phyloP scores from a whole-genome alignment of 371 early-diverging fungal species.

The Mucor saturninus region DNA sequence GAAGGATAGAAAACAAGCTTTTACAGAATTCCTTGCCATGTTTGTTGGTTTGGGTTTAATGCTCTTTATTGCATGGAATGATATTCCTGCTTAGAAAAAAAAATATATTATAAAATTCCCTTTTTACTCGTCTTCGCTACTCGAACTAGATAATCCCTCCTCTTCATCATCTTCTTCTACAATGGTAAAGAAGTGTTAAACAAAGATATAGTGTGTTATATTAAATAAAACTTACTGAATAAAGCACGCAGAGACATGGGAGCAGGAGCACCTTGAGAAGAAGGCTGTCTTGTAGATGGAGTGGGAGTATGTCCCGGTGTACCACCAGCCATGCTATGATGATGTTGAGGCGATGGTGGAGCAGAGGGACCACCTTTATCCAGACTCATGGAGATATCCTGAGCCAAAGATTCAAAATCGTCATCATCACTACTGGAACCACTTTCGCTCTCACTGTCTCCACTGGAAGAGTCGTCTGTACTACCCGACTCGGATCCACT shows the following conservation, averaged over 20 bases:
- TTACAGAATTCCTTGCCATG: slow-evolving; percentile 65
- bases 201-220: neutral
- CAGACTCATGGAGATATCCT: slow-evolving; percentile 29
- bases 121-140: slow-evolving; percentile 11
- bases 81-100: slow-evolving; percentile 22
- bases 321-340: neutral
- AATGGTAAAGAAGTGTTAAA: neutral
- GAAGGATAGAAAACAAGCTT: slow-evolving; percentile 57
- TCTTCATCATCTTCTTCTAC: slow-evolving; percentile 28
- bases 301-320: slow-evolving; percentile 11
- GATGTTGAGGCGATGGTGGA: slow-evolving; percentile 21
- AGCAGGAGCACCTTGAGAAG: neutral
- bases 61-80: slow-evolving; percentile 69
- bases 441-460: slow-evolving; percentile 26
- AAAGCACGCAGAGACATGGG: slow-evolving; percentile 31
- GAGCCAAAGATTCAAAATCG: slow-evolving; percentile 31
- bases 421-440: slow-evolving; percentile 27
- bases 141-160: slow-evolving; percentile 21
- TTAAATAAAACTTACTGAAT: slow-evolving; percentile 19
- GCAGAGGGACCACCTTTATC: slow-evolving; percentile 27
- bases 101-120: neutral
- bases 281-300: slow-evolving; percentile 1
- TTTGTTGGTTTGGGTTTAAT: slow-evolving; percentile 68
- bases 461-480: slow-evolving; percentile 14
- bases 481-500: slow-evolving; percentile 23